Evolutionary conservation across 495 filamentous ascomycete genomes (phyloP), one percentile per base, ranked within the genome.

Genomic region (Amphirosellinia nigrospora): DNA sequence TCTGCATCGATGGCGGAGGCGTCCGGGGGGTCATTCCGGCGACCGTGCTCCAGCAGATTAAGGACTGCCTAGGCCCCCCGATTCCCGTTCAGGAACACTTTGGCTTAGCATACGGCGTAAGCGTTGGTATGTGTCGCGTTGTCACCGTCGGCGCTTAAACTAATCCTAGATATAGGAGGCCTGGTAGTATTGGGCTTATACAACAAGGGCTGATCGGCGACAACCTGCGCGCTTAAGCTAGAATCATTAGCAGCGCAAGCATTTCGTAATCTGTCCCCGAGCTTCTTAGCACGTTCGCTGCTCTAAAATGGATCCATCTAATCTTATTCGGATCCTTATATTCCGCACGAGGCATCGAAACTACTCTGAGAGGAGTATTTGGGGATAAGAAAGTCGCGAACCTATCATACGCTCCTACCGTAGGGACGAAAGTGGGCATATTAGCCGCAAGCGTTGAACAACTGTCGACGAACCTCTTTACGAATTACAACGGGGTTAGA

Each of bases 391-490:
- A 60, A 41, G 41, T 60, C 34, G 32, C 34, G 5, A 60, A n/a
- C 19, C 30, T 41, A 28, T 60, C 34, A 28, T 60, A 60, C 56
- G 56, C 56, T 39, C 15, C 34, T 41, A 60, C 34, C 5, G n/a
- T 60, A 46, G 41, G 41, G 11, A 50, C 62, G n/a, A 64, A 32
- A 50, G 21, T 64, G 15, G 41, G 62, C 62, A 64, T 64, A 48
- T 32, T 64, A 19, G n/a, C 46, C n/a, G 41, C 41, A 3, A 64
- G 41, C 41, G 41, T 64, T 11, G 7, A 50, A 48, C 16, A 64
- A 50, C 62, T 41, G 15, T 50, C 23, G n/a, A 64, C n/a, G 2
- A 46, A 30, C 46, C 62, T 64, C 41, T 64, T 64, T 19, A 64
- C 30, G 7, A 64, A 64, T 32, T 50, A 64, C 15, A 65, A 65